phyloP scores from a whole-genome alignment of 2,329 filamentous ascomycete species.

The Cytospora paraplurivora region DNA sequence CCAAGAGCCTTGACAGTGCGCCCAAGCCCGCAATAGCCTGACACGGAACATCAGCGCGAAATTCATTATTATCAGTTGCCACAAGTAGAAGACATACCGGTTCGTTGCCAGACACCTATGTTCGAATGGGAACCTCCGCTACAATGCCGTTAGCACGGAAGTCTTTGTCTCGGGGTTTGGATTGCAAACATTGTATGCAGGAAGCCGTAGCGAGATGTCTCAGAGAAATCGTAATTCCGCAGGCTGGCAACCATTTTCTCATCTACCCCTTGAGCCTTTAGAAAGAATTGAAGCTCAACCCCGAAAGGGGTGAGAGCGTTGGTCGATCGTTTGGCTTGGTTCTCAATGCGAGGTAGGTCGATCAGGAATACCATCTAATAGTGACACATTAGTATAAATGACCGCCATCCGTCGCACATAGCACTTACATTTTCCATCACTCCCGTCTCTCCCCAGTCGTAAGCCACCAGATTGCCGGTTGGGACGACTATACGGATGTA shows the following conservation, averaged over 20 bases:
- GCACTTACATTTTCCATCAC: slow-evolving; percentile 77
- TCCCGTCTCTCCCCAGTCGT: slow-evolving; percentile 88
- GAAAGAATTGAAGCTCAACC: slow-evolving; percentile 70
- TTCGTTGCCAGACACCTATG: slow-evolving; percentile 43
- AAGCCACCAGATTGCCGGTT: slow-evolving; percentile 80
- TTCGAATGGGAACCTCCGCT: slow-evolving; percentile 60
- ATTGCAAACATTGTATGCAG: slow-evolving; percentile 76
- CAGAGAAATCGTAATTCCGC: slow-evolving; percentile 77
- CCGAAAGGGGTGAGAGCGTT: slow-evolving; percentile 58
- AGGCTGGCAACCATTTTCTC: slow-evolving; percentile 68
- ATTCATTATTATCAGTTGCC: slow-evolving; percentile 22
- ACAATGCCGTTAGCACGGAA: slow-evolving; percentile 10
- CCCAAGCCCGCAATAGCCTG: slow-evolving; percentile 75
- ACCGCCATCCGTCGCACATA: neutral
- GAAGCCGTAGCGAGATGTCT: slow-evolving; percentile 73
- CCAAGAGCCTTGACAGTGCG: slow-evolving; percentile 66
- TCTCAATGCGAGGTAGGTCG: slow-evolving; percentile 71
- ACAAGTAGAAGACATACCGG: slow-evolving; percentile 39
- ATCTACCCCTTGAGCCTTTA: slow-evolving; percentile 66
- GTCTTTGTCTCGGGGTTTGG: slow-evolving; percentile 11
- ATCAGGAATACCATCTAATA: slow-evolving; percentile 80
- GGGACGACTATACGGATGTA: slow-evolving; percentile 82
- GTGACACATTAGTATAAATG: slow-evolving; percentile 28
- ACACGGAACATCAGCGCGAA: slow-evolving; percentile 3
- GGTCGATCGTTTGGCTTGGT: slow-evolving; percentile 36